Evolutionary conservation across 352 stramenopile genomes (phyloP), one percentile per base, ranked within the genome.

Genomic region (Blastocystis sp.): DNA sequence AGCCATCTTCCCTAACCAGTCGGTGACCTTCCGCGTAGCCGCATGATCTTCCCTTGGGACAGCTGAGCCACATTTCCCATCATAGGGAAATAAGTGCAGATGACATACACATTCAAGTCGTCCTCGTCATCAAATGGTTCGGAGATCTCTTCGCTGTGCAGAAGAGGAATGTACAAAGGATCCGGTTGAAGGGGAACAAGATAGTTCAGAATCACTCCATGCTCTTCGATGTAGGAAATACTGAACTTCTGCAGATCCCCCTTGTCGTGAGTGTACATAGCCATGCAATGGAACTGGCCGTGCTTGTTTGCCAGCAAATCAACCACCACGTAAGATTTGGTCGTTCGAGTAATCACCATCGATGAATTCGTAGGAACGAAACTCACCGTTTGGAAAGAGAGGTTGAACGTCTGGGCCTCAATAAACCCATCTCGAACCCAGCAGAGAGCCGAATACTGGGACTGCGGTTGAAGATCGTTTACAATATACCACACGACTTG

Each of bases 381-480:
- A 24, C 34, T 45, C 5, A 78, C 66, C n/a, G 66, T 39, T 11
- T 45, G 66, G 8, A 78, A n/a, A 4, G 66, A 53, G 34, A 78
- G n/a, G 50, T 56, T 34, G n/a, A 78, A 78, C 39, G 45, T 11
- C 2, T 55, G 73, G n/a, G 56, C 16, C 7, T 65, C 55, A 26
- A 66, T 65, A 55, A 85, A 85, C 20, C 73, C 50, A 43, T 85
- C 73, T 20, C 73, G 73, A 4, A 85, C 53, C 18, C 43, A 85
- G 56, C 73, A 85, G 18, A 24, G 18, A 11, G 63, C 43, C 7
- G 73, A 53, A n/a, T 85, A 85, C 5, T 41, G 18, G 6, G 73
- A 16, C 16, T 43, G 47, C 20, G 47, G 39, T 13, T 53, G 11
- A 9, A 85, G 73, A 16, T 65, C 73, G n/a, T 62, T 41, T 9